Base-by-base conservation (phyloP, 2,329 filamentous ascomycete species). In the Apiospora kogelbergensis region DNA sequence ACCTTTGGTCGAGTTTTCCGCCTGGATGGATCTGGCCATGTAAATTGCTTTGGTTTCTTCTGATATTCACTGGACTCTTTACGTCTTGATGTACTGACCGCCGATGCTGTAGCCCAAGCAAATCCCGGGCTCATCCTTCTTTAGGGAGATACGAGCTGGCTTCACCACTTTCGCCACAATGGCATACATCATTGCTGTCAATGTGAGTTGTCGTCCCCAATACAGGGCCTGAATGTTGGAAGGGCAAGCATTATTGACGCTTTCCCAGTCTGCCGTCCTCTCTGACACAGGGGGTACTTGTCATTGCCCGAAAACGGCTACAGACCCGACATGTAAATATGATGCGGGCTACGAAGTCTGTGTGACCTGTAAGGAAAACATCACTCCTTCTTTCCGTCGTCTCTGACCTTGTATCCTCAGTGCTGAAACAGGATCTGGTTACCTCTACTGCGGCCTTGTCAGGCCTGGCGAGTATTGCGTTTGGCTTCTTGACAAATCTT, bases 121-220 rank as follows among this genome's bases (percentile, higher is more conserved):
- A 76, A 89, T 93, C 65, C 86, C 86, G 70, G 88, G 88, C 45
- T 87, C 91, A 44, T 90, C 86, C 70, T 94, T 95, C 79, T 89
- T 93, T 72, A 91, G 89, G 26, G 93, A 96, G 79, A 82, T 96
- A 69, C 90, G 93, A 37, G 93, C 93, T 40, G 93, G 93, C 1
- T 78, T 95, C 67, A 94, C 93, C 1, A 96, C 93, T 2, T 93
- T 93, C 77, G 90, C 91, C 68, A 92, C 91, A 3, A 94, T 94
- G 93, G 91, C 92, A 17, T 95, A 95, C 80, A 95, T 96, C 74
- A 94, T 96, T 76, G 91, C 91, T 10, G 90, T 91, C 71, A 90
- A 91, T 74, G 88, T 88, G 72, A 74, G 84, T 74, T 5, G 6
- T 17, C 3, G 7, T 33, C 6, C 26, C 48, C 1, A 5, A 37